Conservation (phyloP, 371 early-diverging fungal species). For the Massospora cicadina region DNA sequence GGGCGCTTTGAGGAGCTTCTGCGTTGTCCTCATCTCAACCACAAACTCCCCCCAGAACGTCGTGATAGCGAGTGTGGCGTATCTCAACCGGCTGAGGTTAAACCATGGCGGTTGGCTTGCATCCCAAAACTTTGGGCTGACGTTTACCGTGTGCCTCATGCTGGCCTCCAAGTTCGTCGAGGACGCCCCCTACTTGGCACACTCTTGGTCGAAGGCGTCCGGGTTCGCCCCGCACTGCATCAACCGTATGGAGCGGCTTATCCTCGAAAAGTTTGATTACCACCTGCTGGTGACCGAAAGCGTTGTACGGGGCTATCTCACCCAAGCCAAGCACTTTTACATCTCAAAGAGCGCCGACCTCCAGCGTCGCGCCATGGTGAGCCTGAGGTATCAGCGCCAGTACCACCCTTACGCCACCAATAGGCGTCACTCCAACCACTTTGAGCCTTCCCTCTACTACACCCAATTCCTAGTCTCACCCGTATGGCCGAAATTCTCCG, state of each 20-base stretch:
- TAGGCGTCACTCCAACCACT: neutral
- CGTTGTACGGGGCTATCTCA: neutral
- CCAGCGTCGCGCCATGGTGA: neutral
- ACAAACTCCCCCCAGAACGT: neutral
- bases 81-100: neutral
- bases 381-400: no score
- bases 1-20: neutral
- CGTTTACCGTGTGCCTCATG: conserved; percentile 63
- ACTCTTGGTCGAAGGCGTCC: conserved; percentile 50
- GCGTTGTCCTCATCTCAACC: neutral
- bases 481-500: neutral
- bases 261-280: neutral
- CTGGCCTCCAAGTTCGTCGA: conserved; percentile 46
- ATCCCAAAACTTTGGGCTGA: neutral
- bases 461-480: neutral
- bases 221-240: conserved; percentile 42
- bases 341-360: neutral
- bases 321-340: neutral
- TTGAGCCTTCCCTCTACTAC: neutral
- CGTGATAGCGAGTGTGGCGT: neutral
- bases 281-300: neutral
- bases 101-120: neutral
- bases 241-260: conserved; percentile 37
- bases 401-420: neutral
- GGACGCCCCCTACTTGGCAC: conserved; percentile 48